Evolutionary conservation across 1,284 basidiomycete species (phyloP).

Genomic region (Ceratobasidium papillatum): DNA sequence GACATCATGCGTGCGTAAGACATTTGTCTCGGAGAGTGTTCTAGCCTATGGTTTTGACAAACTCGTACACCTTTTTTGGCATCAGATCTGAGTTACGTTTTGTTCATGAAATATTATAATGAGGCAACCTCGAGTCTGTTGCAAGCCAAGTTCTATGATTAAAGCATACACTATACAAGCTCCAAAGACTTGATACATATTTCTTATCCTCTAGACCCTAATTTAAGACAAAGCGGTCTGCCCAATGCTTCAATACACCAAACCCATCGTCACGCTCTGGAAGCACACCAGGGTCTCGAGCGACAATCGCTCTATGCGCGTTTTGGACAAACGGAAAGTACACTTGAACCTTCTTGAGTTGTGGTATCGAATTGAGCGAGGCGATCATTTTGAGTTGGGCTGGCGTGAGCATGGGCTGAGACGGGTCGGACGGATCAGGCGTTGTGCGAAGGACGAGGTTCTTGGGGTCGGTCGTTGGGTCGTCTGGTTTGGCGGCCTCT

Average conservation of each 20-base stretch:
- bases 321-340: slow-evolving; percentile 68
- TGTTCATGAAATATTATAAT: no score
- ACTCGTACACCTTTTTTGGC: no score
- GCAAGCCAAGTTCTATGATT: no score
- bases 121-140: no score
- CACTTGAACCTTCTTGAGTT: slow-evolving; percentile 69
- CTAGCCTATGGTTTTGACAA: no score
- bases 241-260: slow-evolving; percentile 74
- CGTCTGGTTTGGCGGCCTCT: slow-evolving; percentile 28
- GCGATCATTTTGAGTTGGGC: slow-evolving; percentile 62
- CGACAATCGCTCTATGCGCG: slow-evolving; percentile 73
- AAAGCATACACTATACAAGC: no score
- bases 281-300: slow-evolving; percentile 68
- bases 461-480: slow-evolving; percentile 31
- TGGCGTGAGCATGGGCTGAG: slow-evolving; percentile 62
- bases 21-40: no score
- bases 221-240: slow-evolving; percentile 62
- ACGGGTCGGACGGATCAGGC: slow-evolving; percentile 44
- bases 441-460: slow-evolving; percentile 34
- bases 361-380: slow-evolving; percentile 70
- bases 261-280: slow-evolving; percentile 65
- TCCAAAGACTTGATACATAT: no score
- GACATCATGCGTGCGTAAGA: no score
- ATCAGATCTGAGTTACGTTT: no score
- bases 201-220: background rate